phyloP scores from a whole-genome alignment of 257 asterid genomes.

The Voacanga thouarsii region DNA sequence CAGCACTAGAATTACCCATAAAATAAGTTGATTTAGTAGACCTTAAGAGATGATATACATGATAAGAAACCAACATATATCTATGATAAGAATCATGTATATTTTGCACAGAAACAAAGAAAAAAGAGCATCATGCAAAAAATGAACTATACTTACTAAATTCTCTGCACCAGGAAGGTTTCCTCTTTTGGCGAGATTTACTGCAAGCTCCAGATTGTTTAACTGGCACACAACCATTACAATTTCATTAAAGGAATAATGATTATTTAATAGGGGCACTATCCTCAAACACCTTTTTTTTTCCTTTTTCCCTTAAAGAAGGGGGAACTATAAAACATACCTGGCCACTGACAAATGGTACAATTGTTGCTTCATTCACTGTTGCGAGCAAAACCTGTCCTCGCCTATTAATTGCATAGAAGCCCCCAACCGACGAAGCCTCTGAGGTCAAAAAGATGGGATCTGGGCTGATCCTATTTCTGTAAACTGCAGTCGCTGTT shows the following conservation, averaged over 20 bases:
- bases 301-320: not conserved
- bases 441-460: constrained; percentile 93
- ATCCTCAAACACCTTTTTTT: not conserved
- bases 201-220: constrained; percentile 99
- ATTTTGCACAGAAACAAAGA: not conserved
- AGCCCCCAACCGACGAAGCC: constrained; percentile 93
- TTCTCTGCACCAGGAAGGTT: constrained; percentile 99
- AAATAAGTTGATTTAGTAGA: not conserved
- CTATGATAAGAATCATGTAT: not conserved
- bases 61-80: not conserved
- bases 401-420: constrained; percentile 92
- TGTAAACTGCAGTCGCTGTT: constrained; percentile 90
- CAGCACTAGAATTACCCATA: not conserved
- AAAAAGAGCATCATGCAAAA: not conserved
- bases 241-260: not conserved
- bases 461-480: constrained; percentile 98
- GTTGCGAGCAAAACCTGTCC: constrained; percentile 98
- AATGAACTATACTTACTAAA: constrained; percentile 50
- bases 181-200: constrained; percentile 97
- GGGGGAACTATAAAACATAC: constrained; percentile 40
- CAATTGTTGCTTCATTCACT: constrained; percentile 84
- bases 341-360: constrained; percentile 96
- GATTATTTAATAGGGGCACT: not conserved
- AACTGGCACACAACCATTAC: constrained; percentile 44
- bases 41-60: not conserved